These are phyloP conservation scores for Mycena belliarum DNA, from an alignment of 768 basidiomycete genomes.

Conservation along the genomic window DNA sequence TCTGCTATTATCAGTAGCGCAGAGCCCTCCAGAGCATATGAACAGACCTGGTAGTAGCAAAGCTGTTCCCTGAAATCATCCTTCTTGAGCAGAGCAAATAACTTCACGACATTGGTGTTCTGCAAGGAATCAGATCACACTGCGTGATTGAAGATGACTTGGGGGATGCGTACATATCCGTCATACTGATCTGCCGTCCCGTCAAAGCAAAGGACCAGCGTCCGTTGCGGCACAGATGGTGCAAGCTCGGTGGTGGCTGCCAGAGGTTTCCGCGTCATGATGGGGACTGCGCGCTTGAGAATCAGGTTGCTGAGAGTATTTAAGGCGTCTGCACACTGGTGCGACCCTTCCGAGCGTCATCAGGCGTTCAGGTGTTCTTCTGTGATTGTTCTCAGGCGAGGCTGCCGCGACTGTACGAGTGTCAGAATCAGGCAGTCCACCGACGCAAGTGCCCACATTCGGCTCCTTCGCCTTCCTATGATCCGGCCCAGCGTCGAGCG, in stretches of 20 bases:
- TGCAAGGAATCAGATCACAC: slow-evolving; percentile 11
- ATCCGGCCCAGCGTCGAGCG: too few relatives aligned
- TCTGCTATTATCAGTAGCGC: slow-evolving; percentile 10
- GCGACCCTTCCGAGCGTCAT: too few relatives aligned
- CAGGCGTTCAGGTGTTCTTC: too few relatives aligned
- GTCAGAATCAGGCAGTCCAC: too few relatives aligned
- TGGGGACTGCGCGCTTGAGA: neutral
- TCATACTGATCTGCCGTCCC: slow-evolving; percentile 52
- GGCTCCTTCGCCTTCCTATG: too few relatives aligned
- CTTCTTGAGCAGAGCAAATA: slow-evolving; percentile 69
- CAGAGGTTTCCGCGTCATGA: slow-evolving; percentile 1
- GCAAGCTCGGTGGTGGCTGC: neutral
- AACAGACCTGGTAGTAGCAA: slow-evolving; percentile 68
- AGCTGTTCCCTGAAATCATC: slow-evolving; percentile 57
- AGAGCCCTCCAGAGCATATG: too few relatives aligned
- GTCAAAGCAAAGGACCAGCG: slow-evolving; percentile 58
- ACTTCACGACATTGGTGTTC: slow-evolving; percentile 72
- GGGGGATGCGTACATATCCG: too few relatives aligned
- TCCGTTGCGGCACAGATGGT: slow-evolving; percentile 27
- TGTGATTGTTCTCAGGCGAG: too few relatives aligned
- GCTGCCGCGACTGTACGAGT: too few relatives aligned
- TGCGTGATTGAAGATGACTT: neutral
- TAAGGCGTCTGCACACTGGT: too few relatives aligned
- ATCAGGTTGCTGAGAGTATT: neutral
- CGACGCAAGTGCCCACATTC: too few relatives aligned